Evolutionary conservation across 768 basidiomycete genomes (phyloP), one percentile per base, ranked within the genome.

Genomic region (Cubamyces sp.): DNA sequence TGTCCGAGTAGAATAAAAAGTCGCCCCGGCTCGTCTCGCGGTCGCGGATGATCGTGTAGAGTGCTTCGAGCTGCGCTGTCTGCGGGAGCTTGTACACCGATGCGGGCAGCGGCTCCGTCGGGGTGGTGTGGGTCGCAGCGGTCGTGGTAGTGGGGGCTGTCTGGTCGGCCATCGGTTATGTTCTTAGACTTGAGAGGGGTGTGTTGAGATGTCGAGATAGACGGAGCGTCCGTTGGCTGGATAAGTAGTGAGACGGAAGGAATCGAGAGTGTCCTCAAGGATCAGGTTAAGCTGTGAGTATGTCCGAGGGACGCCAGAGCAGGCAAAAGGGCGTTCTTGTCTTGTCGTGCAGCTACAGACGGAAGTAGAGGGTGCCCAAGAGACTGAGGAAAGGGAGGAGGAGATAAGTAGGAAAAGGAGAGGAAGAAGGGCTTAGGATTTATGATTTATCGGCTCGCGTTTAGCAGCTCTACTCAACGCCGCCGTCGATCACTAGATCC

Each of bases 41-140:
- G 75, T 96, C 88, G 54, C 96, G 76, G 74, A 97, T 96, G 74
- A 97, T 96, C 12, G 95, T 98, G 78, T 96, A 92, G 30, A 98
- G 79, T 2, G 94, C 95, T 73, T 97, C 95, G 21, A 99, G 86
- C 77, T 98, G 96, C 1, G 91, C 87, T 0, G 94, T 98, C 68
- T 91, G 92, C 0, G 88, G 89, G 2, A 98, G 81, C 4, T 91
- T 94, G 73, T 90, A 87, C n/a, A 96, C 94, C 14, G 91, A 94
- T 3, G 87, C 79, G 14, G 92, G 92, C 15, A 93, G 78, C 14
- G 78, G 39, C 5, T 71, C 73, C 3, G 76, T 41, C 41, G 12
- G 14, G 6, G 2, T 25, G 46, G 48, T 30, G 26, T 49, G 14
- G 14, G 9, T 9, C n/a, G 45, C 5, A 21, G 23, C 12, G 25